phyloP scores from a whole-genome alignment of 495 filamentous ascomycete species.

The Aspergillus taichungensis region DNA sequence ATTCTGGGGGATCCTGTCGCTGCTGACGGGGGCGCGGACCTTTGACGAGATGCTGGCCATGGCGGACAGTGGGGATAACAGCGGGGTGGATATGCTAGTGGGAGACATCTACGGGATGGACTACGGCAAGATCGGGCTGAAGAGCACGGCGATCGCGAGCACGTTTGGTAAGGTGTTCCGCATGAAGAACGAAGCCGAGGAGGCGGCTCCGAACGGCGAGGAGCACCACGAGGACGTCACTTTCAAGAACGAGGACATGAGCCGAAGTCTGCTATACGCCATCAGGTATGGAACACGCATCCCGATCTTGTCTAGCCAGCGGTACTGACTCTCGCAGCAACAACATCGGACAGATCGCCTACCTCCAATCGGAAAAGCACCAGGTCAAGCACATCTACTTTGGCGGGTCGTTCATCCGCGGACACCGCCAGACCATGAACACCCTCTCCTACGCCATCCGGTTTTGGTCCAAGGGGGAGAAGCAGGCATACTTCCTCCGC shows the following conservation, averaged over 20 bases:
- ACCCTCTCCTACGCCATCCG: slow-evolving; percentile 91
- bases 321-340: slow-evolving; percentile 48
- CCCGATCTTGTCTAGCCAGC: neutral
- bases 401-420: slow-evolving; percentile 92
- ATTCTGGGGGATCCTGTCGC: slow-evolving; percentile 85
- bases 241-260: slow-evolving; percentile 59
- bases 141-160: slow-evolving; percentile 86
- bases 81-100: slow-evolving; percentile 90
- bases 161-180: slow-evolving; percentile 95
- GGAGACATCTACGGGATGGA: slow-evolving; percentile 97
- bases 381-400: slow-evolving; percentile 90
- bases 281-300: slow-evolving; percentile 43
- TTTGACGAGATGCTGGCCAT: slow-evolving; percentile 95
- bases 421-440: slow-evolving; percentile 95
- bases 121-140: slow-evolving; percentile 89
- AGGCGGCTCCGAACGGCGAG: slow-evolving; percentile 30
- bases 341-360: slow-evolving; percentile 97
- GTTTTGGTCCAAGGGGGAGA: slow-evolving; percentile 91
- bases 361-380: slow-evolving; percentile 89
- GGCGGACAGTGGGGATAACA: slow-evolving; percentile 90
- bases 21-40: slow-evolving; percentile 79
- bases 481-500: slow-evolving; percentile 90
- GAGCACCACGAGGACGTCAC: slow-evolving; percentile 44
- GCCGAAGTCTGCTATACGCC: slow-evolving; percentile 70
- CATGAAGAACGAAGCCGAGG: slow-evolving; percentile 54